Evolutionary conservation across 2,329 filamentous ascomycete species (phyloP), one percentile per base, ranked within the genome.

Genomic region (Coniochaeta sp.): DNA sequence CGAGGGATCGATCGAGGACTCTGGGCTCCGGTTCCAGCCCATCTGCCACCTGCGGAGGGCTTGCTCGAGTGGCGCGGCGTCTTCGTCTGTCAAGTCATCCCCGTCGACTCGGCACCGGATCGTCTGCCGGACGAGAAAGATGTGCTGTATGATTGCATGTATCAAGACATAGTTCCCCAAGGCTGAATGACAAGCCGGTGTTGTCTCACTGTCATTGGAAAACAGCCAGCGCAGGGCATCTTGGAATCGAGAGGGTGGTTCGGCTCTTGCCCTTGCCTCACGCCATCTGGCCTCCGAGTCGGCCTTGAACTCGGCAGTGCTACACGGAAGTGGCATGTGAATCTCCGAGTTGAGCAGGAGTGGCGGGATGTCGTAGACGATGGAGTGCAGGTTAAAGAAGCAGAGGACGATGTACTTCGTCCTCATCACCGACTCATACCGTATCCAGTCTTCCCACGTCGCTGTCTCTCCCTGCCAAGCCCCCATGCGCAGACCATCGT

Each of bases 321-420:
- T 79, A 62, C 78, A 81, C 0, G 83, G 83, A 64, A 86, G 77
- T 58, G 77, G 77, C 63, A 84, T 68, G 58, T 77, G 78, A 58
- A 85, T 68, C 68, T 86, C 81, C 34, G 76, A 75, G 65, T 81
- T 84, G 58, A 83, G 67, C 28, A 86, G 78, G 50, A 84, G 72
- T 0, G 84, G 83, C 31, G 83, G 81, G 16, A 84, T 81, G 67
- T 85, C 82, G 72, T 85, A 86, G 65, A 83, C 83, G 59, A 86
- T 83, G 36, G 79, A 83, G 63, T 86, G 83, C 1, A 86, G 74
- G 65, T 85, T 85, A 62, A 83, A 82, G 64, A 85, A 78, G 68
- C 84, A 80, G 61, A 83, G 64, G 19, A 64, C 79, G 62, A 83
- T 79, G 59, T 83, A 73, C 66, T 84, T 82, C 22, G 81, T 84